Base-by-base conservation (phyloP, 2,329 filamentous ascomycete species). In the Colletotrichum phormii region DNA sequence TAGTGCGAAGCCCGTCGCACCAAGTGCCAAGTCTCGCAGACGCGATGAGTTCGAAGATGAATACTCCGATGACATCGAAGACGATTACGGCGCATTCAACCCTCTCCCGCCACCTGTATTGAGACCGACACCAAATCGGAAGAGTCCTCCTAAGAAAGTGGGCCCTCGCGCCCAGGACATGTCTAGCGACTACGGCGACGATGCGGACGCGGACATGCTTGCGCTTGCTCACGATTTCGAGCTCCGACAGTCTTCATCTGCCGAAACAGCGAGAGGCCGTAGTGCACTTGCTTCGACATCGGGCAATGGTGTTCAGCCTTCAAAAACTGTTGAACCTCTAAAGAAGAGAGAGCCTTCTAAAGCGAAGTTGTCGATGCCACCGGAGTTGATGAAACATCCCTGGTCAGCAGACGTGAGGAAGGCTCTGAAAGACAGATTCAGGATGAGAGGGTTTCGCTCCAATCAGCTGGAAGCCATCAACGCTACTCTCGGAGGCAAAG, bases 391-490 rank as follows among this genome's bases (percentile, higher is more conserved):
- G 88, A 87, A 88, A 61, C 88, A 92, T 78, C 86, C 91, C 5
- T 99, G 97, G 97, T 98, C 95, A 18, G 87, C 89, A 55, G 95
- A 98, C 77, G 93, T 99, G 29, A 93, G 92, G 76, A 88, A 86
- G 66, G 93, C 91, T n/a, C 84, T 99, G 75, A 94, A 93, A 78
- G 92, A 96, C 77, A 89, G 91, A 3, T 99, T 99, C 79, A 90
- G 92, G 75, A 92, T 99, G 81, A 90, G 90, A 66, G 94, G 94
- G 0, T 99, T 99, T 79, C 91, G 97, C 35, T 91, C 92, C 66
- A 97, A 98, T 79, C 97, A 99, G 80, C 87, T 98, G 1, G 94
- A 98, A 82, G 95, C 97, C 15, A 98, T 99, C 81, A 98, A 99
- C 81, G 93, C 95, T 1, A 98, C 97, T 0, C 85, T 99, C 58